A percentile compares a stretch with the other conserved stretches of the same genome.
phyloP scores from a whole-genome alignment of 495 filamentous ascomycete species.

The Neohortaea acidophila region DNA sequence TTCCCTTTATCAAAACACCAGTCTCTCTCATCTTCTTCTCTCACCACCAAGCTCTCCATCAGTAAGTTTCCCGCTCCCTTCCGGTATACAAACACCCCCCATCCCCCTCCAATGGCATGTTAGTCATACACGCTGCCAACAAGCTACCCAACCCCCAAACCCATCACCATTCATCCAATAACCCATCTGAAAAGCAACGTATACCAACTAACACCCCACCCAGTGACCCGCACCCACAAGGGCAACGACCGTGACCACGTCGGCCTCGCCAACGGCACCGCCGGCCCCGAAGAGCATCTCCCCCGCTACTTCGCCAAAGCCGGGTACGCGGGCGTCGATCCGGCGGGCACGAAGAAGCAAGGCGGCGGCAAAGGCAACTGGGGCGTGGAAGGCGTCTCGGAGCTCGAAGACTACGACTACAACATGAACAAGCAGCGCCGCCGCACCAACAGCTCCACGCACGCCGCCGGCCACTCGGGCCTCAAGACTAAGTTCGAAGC shows the following conservation, averaged over 20 bases:
- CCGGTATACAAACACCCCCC: too few species aligned
- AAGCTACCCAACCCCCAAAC: too few species aligned
- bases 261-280: slow-evolving; percentile 47
- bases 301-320: slow-evolving; percentile 87
- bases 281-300: slow-evolving; percentile 49
- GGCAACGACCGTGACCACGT: slow-evolving; percentile 74
- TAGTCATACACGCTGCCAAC: too few species aligned
- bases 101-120: too few species aligned
- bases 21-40: too few species aligned
- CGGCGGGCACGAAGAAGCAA: slow-evolving; percentile 92
- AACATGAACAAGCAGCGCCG: slow-evolving; percentile 75
- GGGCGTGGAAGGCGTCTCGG: slow-evolving; percentile 59
- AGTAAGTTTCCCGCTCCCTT: too few species aligned
- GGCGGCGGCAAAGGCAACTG: slow-evolving; percentile 88
- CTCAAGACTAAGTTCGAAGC: slow-evolving; percentile 84
- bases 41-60: too few species aligned
- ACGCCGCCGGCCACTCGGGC: slow-evolving; percentile 40
- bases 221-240: slow-evolving; percentile 95
- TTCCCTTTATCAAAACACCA: too few species aligned
- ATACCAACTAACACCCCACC: neutral
- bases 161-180: too few species aligned
- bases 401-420: slow-evolving; percentile 65
- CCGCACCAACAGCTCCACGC: slow-evolving; percentile 74
- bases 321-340: slow-evolving; percentile 65
- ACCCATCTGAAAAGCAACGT: too few species aligned